These are phyloP conservation scores for Hypoxylon rubiginosum DNA, from an alignment of 2,329 filamentous ascomycete genomes.

Conservation along the genomic window DNA sequence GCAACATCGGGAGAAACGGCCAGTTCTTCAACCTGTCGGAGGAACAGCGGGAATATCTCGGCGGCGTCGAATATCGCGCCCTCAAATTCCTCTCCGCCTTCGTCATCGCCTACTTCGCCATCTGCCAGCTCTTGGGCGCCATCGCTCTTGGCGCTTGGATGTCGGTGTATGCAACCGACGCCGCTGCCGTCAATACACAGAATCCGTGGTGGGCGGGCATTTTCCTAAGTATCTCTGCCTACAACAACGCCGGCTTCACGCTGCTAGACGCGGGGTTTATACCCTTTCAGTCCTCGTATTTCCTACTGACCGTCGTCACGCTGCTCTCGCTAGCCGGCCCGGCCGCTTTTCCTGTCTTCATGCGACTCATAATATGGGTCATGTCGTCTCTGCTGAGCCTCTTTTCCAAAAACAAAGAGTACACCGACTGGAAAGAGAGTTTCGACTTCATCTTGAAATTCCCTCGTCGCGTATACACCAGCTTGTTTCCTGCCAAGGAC, in stretches of 20 bases:
- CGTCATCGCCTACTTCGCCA: constrained; percentile 64
- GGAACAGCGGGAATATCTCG: constrained; percentile 63
- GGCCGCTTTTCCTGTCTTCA: constrained; percentile 65
- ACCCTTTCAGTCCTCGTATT: constrained; percentile 59
- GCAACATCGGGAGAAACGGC: constrained; percentile 59
- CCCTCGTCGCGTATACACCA: constrained; percentile 59
- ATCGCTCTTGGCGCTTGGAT: constrained; percentile 67
- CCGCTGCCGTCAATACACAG: constrained; percentile 52
- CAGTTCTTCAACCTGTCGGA: constrained; percentile 63
- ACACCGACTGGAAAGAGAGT: constrained; percentile 52
- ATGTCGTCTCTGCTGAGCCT: constrained; percentile 52
- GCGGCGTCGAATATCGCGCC: constrained; percentile 67
- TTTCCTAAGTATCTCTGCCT: constrained; percentile 68
- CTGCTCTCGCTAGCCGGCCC: constrained; percentile 61
- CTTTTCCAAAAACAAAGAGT: constrained; percentile 45
- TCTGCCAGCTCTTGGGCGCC: constrained; percentile 71
- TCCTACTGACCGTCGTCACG: constrained; percentile 49
- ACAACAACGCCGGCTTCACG: constrained; percentile 71
- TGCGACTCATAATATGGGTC: constrained; percentile 62
- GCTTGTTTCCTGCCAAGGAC: constrained; percentile 65
- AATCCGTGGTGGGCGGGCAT: constrained; percentile 69
- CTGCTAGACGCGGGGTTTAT: constrained; percentile 67
- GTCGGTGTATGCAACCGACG: constrained; percentile 60
- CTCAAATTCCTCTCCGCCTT: constrained; percentile 63
- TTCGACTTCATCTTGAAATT: constrained; percentile 56